A percentile compares a stretch with the other conserved stretches of the same genome.
These are phyloP conservation scores for Globomyces sp. DNA, from an alignment of 371 early-diverging fungal species.

Conservation along the genomic window DNA sequence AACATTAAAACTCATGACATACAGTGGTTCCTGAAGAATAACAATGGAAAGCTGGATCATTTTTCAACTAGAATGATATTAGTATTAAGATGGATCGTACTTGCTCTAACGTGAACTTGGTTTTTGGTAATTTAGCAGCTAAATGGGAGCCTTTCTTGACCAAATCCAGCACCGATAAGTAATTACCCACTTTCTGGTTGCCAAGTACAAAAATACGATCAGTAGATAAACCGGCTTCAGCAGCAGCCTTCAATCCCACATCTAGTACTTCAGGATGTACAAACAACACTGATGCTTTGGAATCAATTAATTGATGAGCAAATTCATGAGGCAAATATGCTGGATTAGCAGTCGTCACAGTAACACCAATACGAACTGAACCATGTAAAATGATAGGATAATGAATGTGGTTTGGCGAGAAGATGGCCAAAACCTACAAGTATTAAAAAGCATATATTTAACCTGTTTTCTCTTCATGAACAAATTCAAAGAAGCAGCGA, in stretches of 20 bases:
- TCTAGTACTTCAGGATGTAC: background rate
- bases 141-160: slow-evolving; percentile 22
- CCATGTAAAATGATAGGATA: slow-evolving; percentile 56
- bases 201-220: slow-evolving; percentile 59
- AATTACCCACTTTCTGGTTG: slow-evolving; percentile 38
- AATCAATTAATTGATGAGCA: slow-evolving; percentile 14
- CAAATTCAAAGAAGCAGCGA: slow-evolving; percentile 70
- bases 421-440: slow-evolving; percentile 47
- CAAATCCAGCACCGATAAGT: slow-evolving; percentile 25
- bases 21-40: slow-evolving; percentile 91
- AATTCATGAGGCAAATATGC: slow-evolving; percentile 8
- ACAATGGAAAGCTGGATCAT: slow-evolving; percentile 72
- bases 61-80: slow-evolving; percentile 31
- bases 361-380: slow-evolving; percentile 41
- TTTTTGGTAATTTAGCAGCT: slow-evolving; percentile 6
- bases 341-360: slow-evolving; percentile 18
- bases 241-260: slow-evolving; percentile 58
- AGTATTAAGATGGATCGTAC: no score
- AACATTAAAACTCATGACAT: background rate
- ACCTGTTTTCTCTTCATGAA: slow-evolving; percentile 66
- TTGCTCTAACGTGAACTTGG: slow-evolving; percentile 36
- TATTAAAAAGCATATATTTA: background rate
- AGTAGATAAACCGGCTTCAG: slow-evolving; percentile 52
- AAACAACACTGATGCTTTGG: slow-evolving; percentile 9
- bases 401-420: slow-evolving; percentile 68